phyloP scores from a whole-genome alignment of 306 rosid species.

The Dryas drummondii region DNA sequence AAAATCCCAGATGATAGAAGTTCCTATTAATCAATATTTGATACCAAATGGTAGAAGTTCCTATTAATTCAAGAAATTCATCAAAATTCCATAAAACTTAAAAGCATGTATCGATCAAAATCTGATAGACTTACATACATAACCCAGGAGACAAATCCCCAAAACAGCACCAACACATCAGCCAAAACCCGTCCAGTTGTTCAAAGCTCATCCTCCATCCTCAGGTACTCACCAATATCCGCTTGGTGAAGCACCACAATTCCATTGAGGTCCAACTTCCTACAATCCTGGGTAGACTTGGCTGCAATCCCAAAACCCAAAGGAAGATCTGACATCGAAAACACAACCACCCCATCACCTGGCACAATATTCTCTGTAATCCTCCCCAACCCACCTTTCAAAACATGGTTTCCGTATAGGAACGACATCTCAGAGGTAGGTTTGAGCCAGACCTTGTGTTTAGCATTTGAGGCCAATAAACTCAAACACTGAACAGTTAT shows the following conservation, averaged over 20 bases:
- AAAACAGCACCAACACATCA: not conserved
- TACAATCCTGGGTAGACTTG: conserved; percentile 86
- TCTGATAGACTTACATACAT: not conserved
- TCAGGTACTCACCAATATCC: conserved; percentile 89
- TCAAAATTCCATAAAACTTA: not conserved
- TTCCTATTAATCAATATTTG: no score
- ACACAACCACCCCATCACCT: conserved; percentile 87
- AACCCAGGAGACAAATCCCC: not conserved
- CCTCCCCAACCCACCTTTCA: conserved; percentile 84
- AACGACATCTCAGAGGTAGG: conserved; percentile 86
- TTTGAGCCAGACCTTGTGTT: conserved; percentile 93
- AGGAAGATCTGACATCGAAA: conserved; percentile 85
- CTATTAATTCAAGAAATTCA: not conserved
- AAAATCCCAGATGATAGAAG: no score
- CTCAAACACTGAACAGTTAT: conserved; percentile 64
- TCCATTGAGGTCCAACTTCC: conserved; percentile 91
- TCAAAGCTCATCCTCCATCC: conserved; percentile 94
- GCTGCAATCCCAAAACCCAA: conserved; percentile 89
- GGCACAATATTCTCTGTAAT: conserved; percentile 71
- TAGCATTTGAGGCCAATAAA: conserved; percentile 67
- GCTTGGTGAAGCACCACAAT: conserved; percentile 86
- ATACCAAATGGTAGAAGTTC: not conserved
- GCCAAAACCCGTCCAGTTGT: not conserved
- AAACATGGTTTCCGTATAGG: conserved; percentile 77
- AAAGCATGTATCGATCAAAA: not conserved